Evolutionary conservation across 2,329 filamentous ascomycete genomes (phyloP).

Genomic region (Trichoderma guizhouense): DNA sequence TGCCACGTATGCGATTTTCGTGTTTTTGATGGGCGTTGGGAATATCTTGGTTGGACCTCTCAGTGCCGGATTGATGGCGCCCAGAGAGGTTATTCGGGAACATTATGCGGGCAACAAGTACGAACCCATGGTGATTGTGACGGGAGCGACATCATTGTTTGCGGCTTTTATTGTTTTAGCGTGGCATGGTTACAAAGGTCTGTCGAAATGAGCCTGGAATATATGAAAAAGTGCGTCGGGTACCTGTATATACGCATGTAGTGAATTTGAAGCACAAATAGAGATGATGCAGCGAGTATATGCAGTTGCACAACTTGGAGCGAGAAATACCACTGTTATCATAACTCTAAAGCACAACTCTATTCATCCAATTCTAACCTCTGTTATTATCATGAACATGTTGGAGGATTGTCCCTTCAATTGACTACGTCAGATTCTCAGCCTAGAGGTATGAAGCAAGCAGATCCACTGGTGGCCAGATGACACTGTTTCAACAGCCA

Average conservation of each 20-base stretch:
- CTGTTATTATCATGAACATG: not conserved
- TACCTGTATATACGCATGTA: too few species aligned
- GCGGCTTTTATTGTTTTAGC: conserved; percentile 16
- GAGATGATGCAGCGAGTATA: too few species aligned
- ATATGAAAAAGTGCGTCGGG: not conserved
- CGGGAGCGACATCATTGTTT: conserved; percentile 15
- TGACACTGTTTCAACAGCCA: not conserved
- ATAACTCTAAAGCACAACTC: not conserved
- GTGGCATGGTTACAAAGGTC: conserved; percentile 11
- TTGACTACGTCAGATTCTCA: too few species aligned
- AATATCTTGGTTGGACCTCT: conserved; percentile 32
- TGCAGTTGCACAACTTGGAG: not conserved
- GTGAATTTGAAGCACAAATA: too few species aligned
- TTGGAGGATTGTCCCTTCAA: not conserved
- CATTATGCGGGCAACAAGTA: conserved; percentile 21
- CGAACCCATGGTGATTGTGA: conserved; percentile 19
- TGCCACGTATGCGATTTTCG: conserved; percentile 29
- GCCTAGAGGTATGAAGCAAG: not conserved
- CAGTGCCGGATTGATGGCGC: conserved; percentile 26
- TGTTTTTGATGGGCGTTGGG: conserved; percentile 32
- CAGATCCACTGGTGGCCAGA: not conserved
- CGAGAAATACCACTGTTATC: not conserved
- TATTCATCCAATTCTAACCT: not conserved
- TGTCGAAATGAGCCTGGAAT: not conserved
- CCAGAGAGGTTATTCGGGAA: conserved; percentile 25